A percentile compares a stretch with the other conserved stretches of the same genome.
These are phyloP conservation scores for Leccinum arenicola DNA, from an alignment of 768 basidiomycete genomes.

Conservation along the genomic window DNA sequence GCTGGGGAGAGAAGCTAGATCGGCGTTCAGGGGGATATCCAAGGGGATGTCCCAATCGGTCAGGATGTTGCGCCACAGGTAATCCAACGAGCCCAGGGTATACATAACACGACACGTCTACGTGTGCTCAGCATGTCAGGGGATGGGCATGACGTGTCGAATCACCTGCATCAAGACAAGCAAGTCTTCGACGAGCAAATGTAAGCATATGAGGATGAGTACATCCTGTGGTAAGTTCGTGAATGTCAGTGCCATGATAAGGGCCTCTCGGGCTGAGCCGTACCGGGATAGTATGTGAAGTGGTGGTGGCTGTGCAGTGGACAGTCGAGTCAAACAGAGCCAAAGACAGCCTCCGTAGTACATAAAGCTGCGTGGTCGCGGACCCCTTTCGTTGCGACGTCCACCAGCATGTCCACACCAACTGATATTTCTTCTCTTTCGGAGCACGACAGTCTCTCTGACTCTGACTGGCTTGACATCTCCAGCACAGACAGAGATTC, in stretches of 20 bases:
- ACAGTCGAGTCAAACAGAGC: constrained; percentile 26
- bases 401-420: constrained; percentile 33
- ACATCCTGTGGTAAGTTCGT: constrained; percentile 43
- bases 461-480: constrained; percentile 85
- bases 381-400: constrained; percentile 31
- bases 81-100: constrained; percentile 48
- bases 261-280: neutral
- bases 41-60: constrained; percentile 35
- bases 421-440: constrained; percentile 46
- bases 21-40: constrained; percentile 38
- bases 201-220: constrained; percentile 36
- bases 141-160: neutral
- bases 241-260: constrained; percentile 18
- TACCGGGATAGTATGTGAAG: neutral
- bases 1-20: constrained; percentile 36
- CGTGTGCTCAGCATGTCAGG: constrained; percentile 28
- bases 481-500: constrained; percentile 61
- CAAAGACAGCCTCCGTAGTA: constrained; percentile 24
- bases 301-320: neutral
- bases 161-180: constrained; percentile 49
- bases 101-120: constrained; percentile 62
- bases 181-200: constrained; percentile 39
- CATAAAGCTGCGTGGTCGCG: constrained; percentile 22
- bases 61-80: constrained; percentile 50
- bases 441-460: constrained; percentile 66